phyloP scores from a whole-genome alignment of 129 eudicot genomes.

The Lonicera japonica region DNA sequence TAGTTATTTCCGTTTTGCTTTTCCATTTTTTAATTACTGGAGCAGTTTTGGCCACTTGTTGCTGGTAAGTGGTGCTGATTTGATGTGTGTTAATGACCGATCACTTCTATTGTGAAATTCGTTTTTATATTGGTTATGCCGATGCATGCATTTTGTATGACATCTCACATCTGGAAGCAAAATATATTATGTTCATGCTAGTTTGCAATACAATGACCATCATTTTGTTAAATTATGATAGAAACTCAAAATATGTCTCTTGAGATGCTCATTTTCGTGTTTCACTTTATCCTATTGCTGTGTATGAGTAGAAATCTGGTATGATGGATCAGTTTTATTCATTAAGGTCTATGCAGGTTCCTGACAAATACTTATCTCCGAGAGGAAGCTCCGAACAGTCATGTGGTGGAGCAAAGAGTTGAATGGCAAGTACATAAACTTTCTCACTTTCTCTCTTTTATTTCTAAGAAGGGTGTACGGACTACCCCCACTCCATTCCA shows the following conservation, averaged over 20 bases:
- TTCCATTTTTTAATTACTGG: constrained; percentile 77
- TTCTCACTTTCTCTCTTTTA: not conserved
- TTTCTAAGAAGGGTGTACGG: too few species aligned
- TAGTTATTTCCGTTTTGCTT: constrained; percentile 64
- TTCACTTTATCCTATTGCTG: not conserved
- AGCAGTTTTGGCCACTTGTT: constrained; percentile 69
- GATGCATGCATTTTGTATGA: not conserved
- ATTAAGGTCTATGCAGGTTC: constrained; percentile 44
- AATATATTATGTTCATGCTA: too few species aligned
- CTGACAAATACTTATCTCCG: constrained; percentile 91
- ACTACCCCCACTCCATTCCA: too few species aligned
- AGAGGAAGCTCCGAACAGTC: constrained; percentile 92
- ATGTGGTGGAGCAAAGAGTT: constrained; percentile 97
- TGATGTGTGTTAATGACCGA: too few species aligned
- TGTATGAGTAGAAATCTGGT: not conserved
- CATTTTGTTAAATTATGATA: too few species aligned
- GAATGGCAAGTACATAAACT: constrained; percentile 70
- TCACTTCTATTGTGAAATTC: not conserved
- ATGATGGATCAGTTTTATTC: too few species aligned
- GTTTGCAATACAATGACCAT: too few species aligned
- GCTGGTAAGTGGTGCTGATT: constrained; percentile 47
- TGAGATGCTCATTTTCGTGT: not conserved
- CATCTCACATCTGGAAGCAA: not conserved
- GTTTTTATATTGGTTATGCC: not conserved
- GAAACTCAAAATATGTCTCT: too few species aligned